These are phyloP conservation scores for Misopates orontium DNA, from an alignment of 257 asterid genomes.

Conservation along the genomic window DNA sequence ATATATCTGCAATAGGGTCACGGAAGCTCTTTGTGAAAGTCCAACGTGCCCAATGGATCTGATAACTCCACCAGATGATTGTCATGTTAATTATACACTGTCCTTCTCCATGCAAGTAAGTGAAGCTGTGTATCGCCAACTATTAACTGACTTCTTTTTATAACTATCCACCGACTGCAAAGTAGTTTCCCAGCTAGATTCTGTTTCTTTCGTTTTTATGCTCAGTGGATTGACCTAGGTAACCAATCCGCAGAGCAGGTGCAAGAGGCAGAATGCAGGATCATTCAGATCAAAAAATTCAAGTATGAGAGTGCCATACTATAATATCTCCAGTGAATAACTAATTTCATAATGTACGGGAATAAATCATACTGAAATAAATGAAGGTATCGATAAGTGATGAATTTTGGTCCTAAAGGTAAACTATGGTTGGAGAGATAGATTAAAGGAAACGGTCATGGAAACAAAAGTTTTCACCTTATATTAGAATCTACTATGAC, in stretches of 20 bases:
- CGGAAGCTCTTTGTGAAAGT: slow-evolving; percentile 81
- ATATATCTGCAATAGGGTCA: slow-evolving; percentile 60
- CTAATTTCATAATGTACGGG: too few relatives aligned
- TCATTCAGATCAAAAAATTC: too few relatives aligned
- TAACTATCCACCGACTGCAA: slow-evolving; percentile 8
- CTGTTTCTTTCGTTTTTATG: not conserved
- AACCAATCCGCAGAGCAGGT: not conserved
- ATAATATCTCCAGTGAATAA: too few relatives aligned
- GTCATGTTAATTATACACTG: slow-evolving; percentile 91
- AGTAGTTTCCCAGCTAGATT: slow-evolving; percentile 16
- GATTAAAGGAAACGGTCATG: too few relatives aligned
- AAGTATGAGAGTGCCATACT: too few relatives aligned
- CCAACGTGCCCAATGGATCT: slow-evolving; percentile 83
- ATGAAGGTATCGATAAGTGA: too few relatives aligned
- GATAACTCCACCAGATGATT: slow-evolving; percentile 93
- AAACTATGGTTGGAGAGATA: too few relatives aligned
- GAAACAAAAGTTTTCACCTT: too few relatives aligned
- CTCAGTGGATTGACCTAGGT: not conserved
- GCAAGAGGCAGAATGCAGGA: not conserved
- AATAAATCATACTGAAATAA: too few relatives aligned
- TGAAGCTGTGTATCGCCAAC: not conserved
- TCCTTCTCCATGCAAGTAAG: slow-evolving; percentile 94
- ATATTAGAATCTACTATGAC: too few relatives aligned
- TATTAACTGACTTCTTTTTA: not conserved
- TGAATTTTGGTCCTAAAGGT: too few relatives aligned